These are phyloP conservation scores for Paraleonurus japonicus DNA, from an alignment of 257 asterid species.

Conservation along the genomic window DNA sequence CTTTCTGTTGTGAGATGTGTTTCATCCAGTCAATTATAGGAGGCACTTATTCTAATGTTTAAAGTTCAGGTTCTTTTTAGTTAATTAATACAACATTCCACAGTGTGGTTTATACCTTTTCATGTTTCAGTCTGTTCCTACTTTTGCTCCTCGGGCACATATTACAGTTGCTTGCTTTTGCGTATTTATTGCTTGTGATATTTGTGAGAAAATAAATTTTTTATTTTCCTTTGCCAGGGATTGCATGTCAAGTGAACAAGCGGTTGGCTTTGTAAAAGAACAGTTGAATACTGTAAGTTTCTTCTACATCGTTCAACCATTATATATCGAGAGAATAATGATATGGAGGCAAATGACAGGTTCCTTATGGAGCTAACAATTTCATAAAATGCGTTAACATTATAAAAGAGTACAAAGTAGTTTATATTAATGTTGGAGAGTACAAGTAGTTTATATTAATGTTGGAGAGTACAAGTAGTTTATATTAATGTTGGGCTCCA, in stretches of 20 bases:
- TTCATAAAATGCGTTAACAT: background rate
- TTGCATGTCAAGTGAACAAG: conserved; percentile 90
- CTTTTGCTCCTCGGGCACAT: conserved; percentile 14
- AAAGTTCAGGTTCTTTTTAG: background rate
- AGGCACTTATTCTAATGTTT: background rate
- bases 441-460: background rate
- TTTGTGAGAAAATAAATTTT: background rate
- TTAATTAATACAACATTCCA: background rate
- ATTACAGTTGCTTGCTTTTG: background rate
- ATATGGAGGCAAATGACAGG: background rate
- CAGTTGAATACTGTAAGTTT: conserved; percentile 56
- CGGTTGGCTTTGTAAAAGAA: conserved; percentile 68
- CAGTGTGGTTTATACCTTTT: background rate
- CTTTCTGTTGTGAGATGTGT: background rate
- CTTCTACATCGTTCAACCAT: background rate
- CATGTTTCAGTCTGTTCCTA: background rate
- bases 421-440: background rate
- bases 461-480: background rate
- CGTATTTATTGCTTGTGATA: conserved; percentile 2
- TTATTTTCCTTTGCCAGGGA: conserved; percentile 56
- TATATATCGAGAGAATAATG: background rate
- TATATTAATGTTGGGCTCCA: background rate
- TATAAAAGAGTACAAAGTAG: background rate
- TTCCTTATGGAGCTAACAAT: background rate
- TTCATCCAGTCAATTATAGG: background rate